Base-by-base conservation (phyloP, 768 basidiomycete species). In the Sporobolomyces phaffii region DNA sequence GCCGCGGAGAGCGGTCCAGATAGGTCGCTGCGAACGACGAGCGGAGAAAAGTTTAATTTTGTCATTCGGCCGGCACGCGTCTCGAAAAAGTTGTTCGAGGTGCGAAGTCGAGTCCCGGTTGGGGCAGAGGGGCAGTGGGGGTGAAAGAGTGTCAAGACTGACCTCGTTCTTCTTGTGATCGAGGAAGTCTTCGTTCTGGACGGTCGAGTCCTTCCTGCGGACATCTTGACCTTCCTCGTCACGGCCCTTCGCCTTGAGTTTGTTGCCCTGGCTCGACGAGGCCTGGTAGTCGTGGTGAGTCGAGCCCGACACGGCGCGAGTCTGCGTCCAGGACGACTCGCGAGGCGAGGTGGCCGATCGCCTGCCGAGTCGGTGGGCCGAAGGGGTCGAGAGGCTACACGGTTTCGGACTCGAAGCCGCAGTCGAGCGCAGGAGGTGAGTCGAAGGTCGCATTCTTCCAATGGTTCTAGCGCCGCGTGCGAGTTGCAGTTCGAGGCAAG, bases 1-100 rank as follows among this genome's bases (percentile, higher is more conserved):
- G 6, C 60, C 54, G 0, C 64, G 62, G 8, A 70, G 61, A 18
- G 69, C 64, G 6, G 69, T 70, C 69, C 69, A 65, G 60, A 65
- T 59, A 11, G 69, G 69, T 13, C 52, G 48, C 69, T 70, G n/a
- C n/a, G n/a, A 49, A 36, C 5, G 22, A 29, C 7, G 3, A 15
- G 18, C 24, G 26, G n/a, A 33, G 60, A 20, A 18, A 3, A 20
- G 24, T 20, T 34, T 18, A 24, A n/a, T 14, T 51, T 58, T 45
- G 9, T 26, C 28, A 38, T 26, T 38, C 53, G 41, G 52, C 38
- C 40, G 41, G 15, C 24, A 61, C 28, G 3, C 3, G 22, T 28
- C 18, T 15, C 17, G 28, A 29, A 28, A 44, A 28, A n/a, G n/a
- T n/a, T n/a, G n/a, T n/a, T n/a, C n/a, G 41, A 24, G 6, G 9